Evolutionary conservation across 164 flowering plant species (phyloP).

Genomic region (Magnolia sinica): DNA sequence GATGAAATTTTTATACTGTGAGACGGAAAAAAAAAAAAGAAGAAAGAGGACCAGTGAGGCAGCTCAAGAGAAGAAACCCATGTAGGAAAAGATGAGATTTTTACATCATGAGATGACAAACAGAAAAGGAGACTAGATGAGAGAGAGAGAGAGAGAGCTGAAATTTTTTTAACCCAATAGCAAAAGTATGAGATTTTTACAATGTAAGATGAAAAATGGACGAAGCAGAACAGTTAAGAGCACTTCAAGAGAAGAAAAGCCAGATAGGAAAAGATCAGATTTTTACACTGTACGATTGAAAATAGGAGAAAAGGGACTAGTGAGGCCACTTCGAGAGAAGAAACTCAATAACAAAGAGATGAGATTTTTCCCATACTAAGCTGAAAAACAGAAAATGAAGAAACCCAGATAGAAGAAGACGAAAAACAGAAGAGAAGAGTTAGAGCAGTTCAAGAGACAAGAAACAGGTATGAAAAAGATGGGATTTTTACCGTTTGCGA

Average conservation of each 20-base stretch:
- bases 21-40: not conserved
- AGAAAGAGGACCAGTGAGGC: not conserved
- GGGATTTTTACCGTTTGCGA: slow-evolving; percentile 29
- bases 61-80: not conserved
- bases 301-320: too few species aligned
- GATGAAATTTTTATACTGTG: not conserved
- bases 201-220: not conserved
- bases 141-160: too few species aligned
- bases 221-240: too few species aligned
- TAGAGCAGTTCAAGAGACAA: not conserved
- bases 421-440: not conserved
- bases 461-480: not conserved
- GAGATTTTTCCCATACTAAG: not conserved
- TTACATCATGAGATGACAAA: not conserved
- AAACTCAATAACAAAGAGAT: not conserved
- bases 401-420: not conserved
- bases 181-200: too few species aligned
- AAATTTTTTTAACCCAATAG: too few species aligned
- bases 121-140: not conserved
- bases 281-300: not conserved
- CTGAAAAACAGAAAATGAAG: not conserved
- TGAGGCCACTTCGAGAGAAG: not conserved
- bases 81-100: not conserved
- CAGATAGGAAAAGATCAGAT: too few species aligned
- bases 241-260: too few species aligned